These are phyloP conservation scores for Kitagawia praeruptora DNA, from an alignment of 129 eudicot species.

Conservation along the genomic window DNA sequence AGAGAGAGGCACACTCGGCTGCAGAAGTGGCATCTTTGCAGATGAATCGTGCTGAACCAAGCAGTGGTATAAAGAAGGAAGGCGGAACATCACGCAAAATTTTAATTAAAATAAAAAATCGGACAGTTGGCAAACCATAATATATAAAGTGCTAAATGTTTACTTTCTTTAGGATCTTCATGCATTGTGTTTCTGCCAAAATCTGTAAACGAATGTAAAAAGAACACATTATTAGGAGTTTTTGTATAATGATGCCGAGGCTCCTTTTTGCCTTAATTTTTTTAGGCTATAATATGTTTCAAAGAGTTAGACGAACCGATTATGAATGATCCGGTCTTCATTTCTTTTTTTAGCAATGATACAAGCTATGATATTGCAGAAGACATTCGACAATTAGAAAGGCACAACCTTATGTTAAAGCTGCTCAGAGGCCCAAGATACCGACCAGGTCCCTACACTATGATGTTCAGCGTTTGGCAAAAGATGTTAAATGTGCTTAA, in stretches of 20 bases:
- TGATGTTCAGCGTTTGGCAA: not conserved
- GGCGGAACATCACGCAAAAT: constrained; percentile 51
- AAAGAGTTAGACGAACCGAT: not conserved
- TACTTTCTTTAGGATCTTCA: not conserved
- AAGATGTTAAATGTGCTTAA: not conserved
- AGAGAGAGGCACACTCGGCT: constrained; percentile 5
- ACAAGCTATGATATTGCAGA: not conserved
- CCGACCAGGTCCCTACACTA: constrained; percentile 19
- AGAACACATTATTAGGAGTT: not conserved
- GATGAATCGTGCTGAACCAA: constrained; percentile 19
- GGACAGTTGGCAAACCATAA: constrained; percentile 41
- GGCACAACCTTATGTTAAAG: constrained; percentile 21
- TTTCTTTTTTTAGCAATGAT: too few relatives aligned
- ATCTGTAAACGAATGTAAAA: not conserved
- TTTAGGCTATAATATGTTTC: not conserved
- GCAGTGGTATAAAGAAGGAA: constrained; percentile 21
- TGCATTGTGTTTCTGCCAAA: not conserved
- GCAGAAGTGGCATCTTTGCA: constrained; percentile 17
- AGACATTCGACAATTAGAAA: constrained; percentile 17
- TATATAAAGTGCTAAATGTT: not conserved
- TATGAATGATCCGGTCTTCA: not conserved
- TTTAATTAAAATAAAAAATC: constrained; percentile 58
- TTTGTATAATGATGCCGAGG: too few relatives aligned
- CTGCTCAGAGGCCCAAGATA: constrained; percentile 8
- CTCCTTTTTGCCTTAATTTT: constrained; percentile 3